Base-by-base conservation (phyloP, 495 filamentous ascomycete species). In the Xylaria acuta region DNA sequence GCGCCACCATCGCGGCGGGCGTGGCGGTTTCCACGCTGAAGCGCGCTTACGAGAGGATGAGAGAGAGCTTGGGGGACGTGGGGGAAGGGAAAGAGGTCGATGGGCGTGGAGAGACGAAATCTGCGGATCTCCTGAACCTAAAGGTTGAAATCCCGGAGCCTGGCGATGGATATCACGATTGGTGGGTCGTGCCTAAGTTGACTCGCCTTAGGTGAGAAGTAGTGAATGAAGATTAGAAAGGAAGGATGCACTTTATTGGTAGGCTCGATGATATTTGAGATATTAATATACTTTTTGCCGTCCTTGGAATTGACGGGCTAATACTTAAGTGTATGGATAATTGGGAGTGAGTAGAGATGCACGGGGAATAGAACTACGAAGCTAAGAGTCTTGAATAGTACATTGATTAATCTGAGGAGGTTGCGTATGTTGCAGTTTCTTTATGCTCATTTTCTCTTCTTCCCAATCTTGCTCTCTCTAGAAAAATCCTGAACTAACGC, bases 181-280 rank as follows among this genome's bases (percentile, higher is more conserved):
- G 91, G 89, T 96, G 93, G 93, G 84, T 90, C 71, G 91, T 95
- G 69, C 92, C 92, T 6, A 90, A 90, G 78, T 73, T 94, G 18
- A 54, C 72, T 71, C 56, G 56, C 5, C 12, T 49, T 8, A 53
- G 22, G 30, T 65, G 36, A 60, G 25, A 59, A 58, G 25, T 12
- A 12, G 5, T 41, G 12, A 53, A 27, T 41, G 12, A 53, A 27
- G 16, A 12, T 49, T 51, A 49, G 43, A 65, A 65, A n/a, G 18
- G 7, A 30, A 43, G 9, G 36, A 64, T 41, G 5, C 8, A 30
- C n/a, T 25, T 25, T 8, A n/a, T 43, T 14, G 22, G 38, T 60
- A 22, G 5, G 34, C 30, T n/a, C 32, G 18, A 60, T n/a, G 5
- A 11, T 38, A 8, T 2, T 11, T 3, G 4, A 5, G 58, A 38